phyloP scores from a whole-genome alignment of 305 asterid genomes.

The Solanum hybrid region DNA sequence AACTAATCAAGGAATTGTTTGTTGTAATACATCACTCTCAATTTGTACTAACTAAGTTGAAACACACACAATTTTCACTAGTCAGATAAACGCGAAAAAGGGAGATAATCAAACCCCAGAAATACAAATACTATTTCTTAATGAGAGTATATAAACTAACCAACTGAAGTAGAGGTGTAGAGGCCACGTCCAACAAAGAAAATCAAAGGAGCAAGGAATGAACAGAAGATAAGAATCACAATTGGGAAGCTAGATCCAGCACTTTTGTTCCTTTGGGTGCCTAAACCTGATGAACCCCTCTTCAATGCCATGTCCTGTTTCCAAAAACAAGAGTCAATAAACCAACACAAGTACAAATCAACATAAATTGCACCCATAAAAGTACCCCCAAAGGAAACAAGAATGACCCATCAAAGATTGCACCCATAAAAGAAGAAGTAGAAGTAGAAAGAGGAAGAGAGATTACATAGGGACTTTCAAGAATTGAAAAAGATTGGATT shows the following conservation, averaged over 20 bases:
- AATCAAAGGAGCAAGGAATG: conserved; percentile 44
- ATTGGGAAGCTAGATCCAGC: conserved; percentile 31
- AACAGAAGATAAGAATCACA: conserved; percentile 31
- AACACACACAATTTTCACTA: background rate
- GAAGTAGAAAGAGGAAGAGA: background rate
- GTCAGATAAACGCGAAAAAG: background rate
- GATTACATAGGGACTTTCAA: background rate
- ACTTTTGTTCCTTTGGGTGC: conserved; percentile 19
- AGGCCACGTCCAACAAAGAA: conserved; percentile 47
- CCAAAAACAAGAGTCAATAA: background rate
- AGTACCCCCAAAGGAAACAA: background rate
- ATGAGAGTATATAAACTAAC: conserved; percentile 27
- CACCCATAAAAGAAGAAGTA: background rate
- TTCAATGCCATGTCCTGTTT: conserved; percentile 34
- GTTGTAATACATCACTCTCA: background rate
- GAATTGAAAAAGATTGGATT: background rate
- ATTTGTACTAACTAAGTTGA: background rate
- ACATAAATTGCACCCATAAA: background rate
- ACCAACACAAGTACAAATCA: background rate
- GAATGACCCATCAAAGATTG: background rate
- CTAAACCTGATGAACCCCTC: conserved; percentile 46
- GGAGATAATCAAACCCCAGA: background rate
- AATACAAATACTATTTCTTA: background rate
- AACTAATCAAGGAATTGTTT: background rate
- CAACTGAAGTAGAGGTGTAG: conserved; percentile 30